Base-by-base conservation (phyloP, 2,329 filamentous ascomycete species). In the Apiospora pterosperma region DNA sequence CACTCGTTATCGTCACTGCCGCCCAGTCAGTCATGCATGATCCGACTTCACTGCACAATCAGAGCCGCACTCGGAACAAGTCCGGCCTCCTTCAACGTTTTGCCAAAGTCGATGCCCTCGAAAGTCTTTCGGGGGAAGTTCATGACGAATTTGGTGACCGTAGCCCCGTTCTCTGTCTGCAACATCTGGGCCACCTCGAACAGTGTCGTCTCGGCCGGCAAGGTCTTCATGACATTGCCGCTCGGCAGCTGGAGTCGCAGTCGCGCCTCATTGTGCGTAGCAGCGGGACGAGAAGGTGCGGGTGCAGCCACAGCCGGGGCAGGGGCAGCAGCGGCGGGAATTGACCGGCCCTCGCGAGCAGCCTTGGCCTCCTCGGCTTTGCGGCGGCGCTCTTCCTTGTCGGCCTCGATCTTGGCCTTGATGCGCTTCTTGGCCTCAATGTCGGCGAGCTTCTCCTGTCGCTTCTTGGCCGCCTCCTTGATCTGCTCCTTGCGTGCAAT, bases 11-110 rank as follows among this genome's bases (percentile, higher is more conserved):
- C 21, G 55, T 42, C 44, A 21, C 42, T 52, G 25, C 31, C 21
- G n/a, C 28, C 48, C 48, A 36, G 14, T 21, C 23, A 12, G 55
- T 36, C 41, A 59, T 60, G 58, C 41, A 42, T 41, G 23, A 23
- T 36, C 34, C 58, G 34, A 28, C 21, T 38, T 67, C 80, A 89
- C 71, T 86, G 85, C 36, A 96, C 88, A 72, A 97, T 89, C 70
- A 99, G 81, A 59, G 92, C 94, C n/a, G 94, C 93, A 67, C 92
- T 97, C 6, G 96, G 96, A 4, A 95, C 89, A 66, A 97, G 80
- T 0, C 94, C 95, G 19, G 95, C 91, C 78, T 99, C 96, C 80
- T 96, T 96, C 64, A 99, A 79, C 5, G 94, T 96, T 84, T 96
- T 90, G 39, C 92, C 92, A 73, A 97, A 93, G 76, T 97, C 96